Evolutionary conservation across 192 early-diverging fungal genomes (phyloP).

Genomic region (Podila epicladia): DNA sequence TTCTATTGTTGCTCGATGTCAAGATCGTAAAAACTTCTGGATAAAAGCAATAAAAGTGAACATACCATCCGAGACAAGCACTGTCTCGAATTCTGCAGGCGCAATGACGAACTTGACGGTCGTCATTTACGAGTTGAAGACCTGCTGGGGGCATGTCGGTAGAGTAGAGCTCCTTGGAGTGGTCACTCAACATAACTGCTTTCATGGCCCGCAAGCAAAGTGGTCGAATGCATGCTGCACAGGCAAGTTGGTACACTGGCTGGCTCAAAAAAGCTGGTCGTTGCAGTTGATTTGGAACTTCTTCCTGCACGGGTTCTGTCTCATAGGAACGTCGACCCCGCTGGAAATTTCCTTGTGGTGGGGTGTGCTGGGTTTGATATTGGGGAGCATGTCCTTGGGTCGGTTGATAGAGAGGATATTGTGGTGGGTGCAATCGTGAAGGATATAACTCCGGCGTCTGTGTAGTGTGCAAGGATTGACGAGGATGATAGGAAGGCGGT

Average conservation of each 20-base stretch:
- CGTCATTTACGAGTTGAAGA: slow-evolving; percentile 43
- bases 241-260: slow-evolving; percentile 48
- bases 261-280: slow-evolving; percentile 38
- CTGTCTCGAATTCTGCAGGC: slow-evolving; percentile 46
- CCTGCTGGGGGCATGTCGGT: slow-evolving; percentile 47
- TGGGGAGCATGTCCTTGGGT: background rate
- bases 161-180: slow-evolving; percentile 47
- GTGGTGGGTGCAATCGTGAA: slow-evolving; percentile 8
- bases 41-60: background rate
- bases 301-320: background rate
- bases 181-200: slow-evolving; percentile 48
- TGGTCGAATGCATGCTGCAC: slow-evolving; percentile 40
- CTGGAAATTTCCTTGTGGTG: background rate
- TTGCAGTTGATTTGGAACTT: background rate
- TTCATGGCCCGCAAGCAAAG: slow-evolving; percentile 44
- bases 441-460: background rate
- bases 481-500: background rate
- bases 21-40: no score
- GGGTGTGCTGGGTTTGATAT: background rate
- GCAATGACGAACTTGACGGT: slow-evolving; percentile 46
- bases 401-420: background rate
- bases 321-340: background rate
- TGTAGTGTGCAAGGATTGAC: background rate
- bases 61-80: slow-evolving; percentile 47
- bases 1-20: no score